Conservation (phyloP, 306 rosid genomes). For the Begonia masoniana region DNA sequence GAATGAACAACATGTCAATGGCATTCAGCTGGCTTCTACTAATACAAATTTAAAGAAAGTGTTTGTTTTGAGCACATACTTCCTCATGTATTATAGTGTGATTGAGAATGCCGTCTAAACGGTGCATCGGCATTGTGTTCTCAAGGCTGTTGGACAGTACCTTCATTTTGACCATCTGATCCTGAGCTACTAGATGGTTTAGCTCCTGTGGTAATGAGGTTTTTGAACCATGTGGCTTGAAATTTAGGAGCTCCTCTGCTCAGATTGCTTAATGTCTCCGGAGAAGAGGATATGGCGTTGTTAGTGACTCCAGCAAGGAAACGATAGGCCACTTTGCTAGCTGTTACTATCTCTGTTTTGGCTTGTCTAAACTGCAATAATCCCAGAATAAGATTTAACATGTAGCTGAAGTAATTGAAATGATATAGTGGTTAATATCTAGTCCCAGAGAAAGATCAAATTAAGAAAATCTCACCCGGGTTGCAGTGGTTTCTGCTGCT, state of each 20-base stretch:
- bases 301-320: constrained; percentile 67
- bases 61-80: too few species aligned
- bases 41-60: too few species aligned
- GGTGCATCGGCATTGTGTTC: background rate
- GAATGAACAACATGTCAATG: too few species aligned
- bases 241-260: constrained; percentile 56
- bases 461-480: constrained; percentile 41
- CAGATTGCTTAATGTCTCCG: constrained; percentile 51
- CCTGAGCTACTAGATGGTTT: constrained; percentile 80
- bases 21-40: too few species aligned
- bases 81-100: too few species aligned
- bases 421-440: background rate
- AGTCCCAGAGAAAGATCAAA: too few species aligned
- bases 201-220: constrained; percentile 62
- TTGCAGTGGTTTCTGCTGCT: constrained; percentile 90
- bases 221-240: constrained; percentile 84
- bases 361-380: constrained; percentile 87
- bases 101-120: background rate
- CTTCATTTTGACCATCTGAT: constrained; percentile 38
- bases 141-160: constrained; percentile 2
- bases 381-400: background rate
- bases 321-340: constrained; percentile 93
- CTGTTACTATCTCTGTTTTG: constrained; percentile 77
- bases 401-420: background rate
- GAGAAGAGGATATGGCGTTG: constrained; percentile 32